Base-by-base conservation (phyloP, 192 early-diverging fungal species). In the Kappamyces sp. region DNA sequence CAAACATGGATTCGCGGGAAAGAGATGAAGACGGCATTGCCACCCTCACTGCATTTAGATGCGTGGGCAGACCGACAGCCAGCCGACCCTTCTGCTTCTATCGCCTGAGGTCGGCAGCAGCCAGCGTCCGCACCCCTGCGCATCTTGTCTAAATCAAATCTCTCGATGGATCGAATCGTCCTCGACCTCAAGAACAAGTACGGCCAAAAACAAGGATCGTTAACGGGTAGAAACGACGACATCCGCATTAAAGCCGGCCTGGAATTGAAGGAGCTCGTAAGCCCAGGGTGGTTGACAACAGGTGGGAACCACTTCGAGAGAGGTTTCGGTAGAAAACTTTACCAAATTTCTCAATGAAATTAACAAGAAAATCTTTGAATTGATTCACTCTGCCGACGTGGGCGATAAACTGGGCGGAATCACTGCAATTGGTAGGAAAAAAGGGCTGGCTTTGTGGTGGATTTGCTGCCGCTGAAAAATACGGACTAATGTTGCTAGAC, bases 381-480 rank as follows among this genome's bases (percentile, higher is more conserved):
- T 90, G 2, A 82, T 91, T 32, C 83, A 90, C 59, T 80, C 81
- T 53, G 77, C 68, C 23, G 89, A 92, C 51, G 84, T 76, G 58
- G 70, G 78, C 44, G 87, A 91, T 65, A 91, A 90, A 65, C 74
- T 91, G 15, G 87, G 86, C 15, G 90, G 87, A 34, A 85, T 92
- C 52, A 64, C 86, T 35, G 87, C 87, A 37, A 90, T 92, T 52
- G 90, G 87, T 89, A 74, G 47, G 43, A 48, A 32, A 43, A 43
- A 7, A 43, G 42, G 42, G n/a, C 8, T n/a, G 8, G 42, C 42
- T 43, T 9, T 43, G 8, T 43, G 40, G n/a, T n/a, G 42, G 8
- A 43, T 2, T 53, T 53, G 10, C 40, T 12, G 3, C 33, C 3
- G 15, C 40, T 53, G 40, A 12, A 31, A 55, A 13, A 8, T 1